Evolutionary conservation across 176 grass and related monocot species (phyloP).

Genomic region (Miscanthus lutarioriparius): DNA sequence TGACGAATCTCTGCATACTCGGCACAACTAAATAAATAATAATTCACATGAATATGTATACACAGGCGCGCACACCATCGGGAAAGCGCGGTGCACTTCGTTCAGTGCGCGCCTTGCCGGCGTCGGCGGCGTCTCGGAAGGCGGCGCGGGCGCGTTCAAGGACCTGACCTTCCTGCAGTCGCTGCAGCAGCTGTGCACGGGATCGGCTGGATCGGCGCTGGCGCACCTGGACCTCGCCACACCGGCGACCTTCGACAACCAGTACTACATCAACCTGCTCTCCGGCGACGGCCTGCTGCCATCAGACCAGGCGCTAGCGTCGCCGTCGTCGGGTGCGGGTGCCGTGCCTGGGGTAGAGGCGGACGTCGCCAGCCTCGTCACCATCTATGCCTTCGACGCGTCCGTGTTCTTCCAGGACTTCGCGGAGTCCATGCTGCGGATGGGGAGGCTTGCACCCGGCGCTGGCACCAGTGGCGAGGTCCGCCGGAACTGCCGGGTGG

Average conservation of each 20-base stretch:
- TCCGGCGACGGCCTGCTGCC: slow-evolving; percentile 80
- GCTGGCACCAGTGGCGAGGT: slow-evolving; percentile 41
- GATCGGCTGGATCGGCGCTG: slow-evolving; percentile 53
- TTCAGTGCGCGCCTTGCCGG: slow-evolving; percentile 64
- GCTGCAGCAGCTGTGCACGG: slow-evolving; percentile 77
- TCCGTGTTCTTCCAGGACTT: slow-evolving; percentile 79
- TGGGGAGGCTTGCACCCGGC: slow-evolving; percentile 61
- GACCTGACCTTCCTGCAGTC: slow-evolving; percentile 63
- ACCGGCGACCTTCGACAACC: slow-evolving; percentile 86
- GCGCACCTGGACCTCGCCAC: slow-evolving; percentile 81
- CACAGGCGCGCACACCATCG: slow-evolving; percentile 83
- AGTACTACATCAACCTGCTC: slow-evolving; percentile 93
- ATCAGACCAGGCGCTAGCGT: slow-evolving; percentile 69
- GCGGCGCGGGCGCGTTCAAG: neutral
- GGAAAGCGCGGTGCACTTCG: slow-evolving; percentile 77
- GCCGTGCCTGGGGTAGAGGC: slow-evolving; percentile 10
- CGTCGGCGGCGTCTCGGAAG: neutral
- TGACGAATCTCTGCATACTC: neutral
- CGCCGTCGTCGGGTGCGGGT: neutral
- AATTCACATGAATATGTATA: neutral
- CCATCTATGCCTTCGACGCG: slow-evolving; percentile 64
- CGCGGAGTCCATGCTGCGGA: slow-evolving; percentile 58
- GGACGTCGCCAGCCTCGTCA: slow-evolving; percentile 48
- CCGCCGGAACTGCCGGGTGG: slow-evolving; percentile 53
- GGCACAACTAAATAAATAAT: neutral